These are phyloP conservation scores for Stereum hirsutum DNA, from an alignment of 1,284 basidiomycete species.

Conservation along the genomic window DNA sequence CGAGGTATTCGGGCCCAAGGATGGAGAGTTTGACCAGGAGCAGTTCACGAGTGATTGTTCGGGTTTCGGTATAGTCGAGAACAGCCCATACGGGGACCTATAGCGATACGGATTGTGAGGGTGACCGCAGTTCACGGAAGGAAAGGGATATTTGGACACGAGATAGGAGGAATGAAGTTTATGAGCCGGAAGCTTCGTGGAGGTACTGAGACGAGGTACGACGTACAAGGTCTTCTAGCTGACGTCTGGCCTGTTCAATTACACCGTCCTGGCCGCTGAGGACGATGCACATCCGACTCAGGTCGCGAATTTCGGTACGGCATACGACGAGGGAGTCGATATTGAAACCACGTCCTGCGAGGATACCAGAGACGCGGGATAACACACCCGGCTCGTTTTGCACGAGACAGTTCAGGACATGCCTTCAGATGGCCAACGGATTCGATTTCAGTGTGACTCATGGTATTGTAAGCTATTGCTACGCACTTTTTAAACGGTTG, in stretches of 20 bases:
- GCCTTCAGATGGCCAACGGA: constrained; percentile 35
- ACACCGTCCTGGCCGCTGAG: constrained; percentile 96
- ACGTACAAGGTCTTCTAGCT: constrained; percentile 88
- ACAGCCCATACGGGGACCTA: constrained; percentile 98
- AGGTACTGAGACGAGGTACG: constrained; percentile 1
- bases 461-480: neutral
- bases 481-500: constrained; percentile 91
- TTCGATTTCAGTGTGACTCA: too few species aligned
- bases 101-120: too few species aligned
- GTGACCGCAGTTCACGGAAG: neutral
- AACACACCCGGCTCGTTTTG: constrained; percentile 99
- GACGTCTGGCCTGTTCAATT: constrained; percentile 91
- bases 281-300: constrained; percentile 98
- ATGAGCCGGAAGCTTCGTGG: neutral
- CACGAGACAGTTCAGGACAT: constrained; percentile 96
- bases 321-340: constrained; percentile 99
- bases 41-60: constrained; percentile 30
- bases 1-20: constrained; percentile 95
- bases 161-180: neutral
- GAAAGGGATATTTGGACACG: neutral
- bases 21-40: constrained; percentile 62
- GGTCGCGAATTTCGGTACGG: constrained; percentile 93
- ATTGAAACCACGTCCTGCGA: constrained; percentile 97
- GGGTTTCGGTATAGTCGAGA: constrained; percentile 90
- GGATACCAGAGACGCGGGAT: constrained; percentile 94